phyloP scores from a whole-genome alignment of 2,329 filamentous ascomycete genomes.

The Nemania sp. region DNA sequence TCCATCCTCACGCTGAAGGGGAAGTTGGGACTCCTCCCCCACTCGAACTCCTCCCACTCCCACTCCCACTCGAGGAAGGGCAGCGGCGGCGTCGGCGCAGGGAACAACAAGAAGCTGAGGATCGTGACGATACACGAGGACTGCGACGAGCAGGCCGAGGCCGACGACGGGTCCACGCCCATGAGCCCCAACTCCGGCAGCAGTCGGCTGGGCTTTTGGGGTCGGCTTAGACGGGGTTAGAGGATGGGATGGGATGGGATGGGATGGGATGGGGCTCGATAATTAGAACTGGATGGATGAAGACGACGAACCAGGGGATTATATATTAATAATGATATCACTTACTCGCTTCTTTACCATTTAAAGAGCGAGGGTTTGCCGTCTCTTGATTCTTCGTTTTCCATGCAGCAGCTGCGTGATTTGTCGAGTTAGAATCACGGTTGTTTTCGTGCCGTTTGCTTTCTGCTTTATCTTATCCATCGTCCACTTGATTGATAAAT shows the following conservation, averaged over 20 bases:
- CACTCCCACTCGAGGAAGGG: conserved; percentile 33
- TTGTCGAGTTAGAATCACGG: too few relatives aligned
- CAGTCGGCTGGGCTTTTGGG: conserved; percentile 20
- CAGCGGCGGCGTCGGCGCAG: conserved; percentile 24
- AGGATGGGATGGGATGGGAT: background rate
- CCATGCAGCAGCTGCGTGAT: too few relatives aligned
- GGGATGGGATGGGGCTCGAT: background rate
- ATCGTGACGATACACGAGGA: conserved; percentile 19
- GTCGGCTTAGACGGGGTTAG: conserved; percentile 18
- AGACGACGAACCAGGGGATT: background rate
- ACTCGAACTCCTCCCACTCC: too few relatives aligned
- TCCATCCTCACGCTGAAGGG: conserved; percentile 56
- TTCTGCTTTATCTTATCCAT: too few relatives aligned
- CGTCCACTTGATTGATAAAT: too few relatives aligned
- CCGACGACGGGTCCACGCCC: conserved; percentile 26
- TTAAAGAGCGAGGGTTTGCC: too few relatives aligned
- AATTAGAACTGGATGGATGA: background rate
- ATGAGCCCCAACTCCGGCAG: conserved; percentile 22
- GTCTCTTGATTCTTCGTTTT: too few relatives aligned
- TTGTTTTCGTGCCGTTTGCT: too few relatives aligned
- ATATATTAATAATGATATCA: too few relatives aligned
- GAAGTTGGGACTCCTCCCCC: conserved; percentile 34
- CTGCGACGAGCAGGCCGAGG: conserved; percentile 19
- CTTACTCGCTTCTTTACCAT: too few relatives aligned
- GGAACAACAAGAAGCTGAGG: conserved; percentile 33